A percentile compares a stretch with the other conserved stretches of the same genome.
These are phyloP conservation scores for Russula vinacea DNA, from an alignment of 768 basidiomycete genomes.

Conservation along the genomic window DNA sequence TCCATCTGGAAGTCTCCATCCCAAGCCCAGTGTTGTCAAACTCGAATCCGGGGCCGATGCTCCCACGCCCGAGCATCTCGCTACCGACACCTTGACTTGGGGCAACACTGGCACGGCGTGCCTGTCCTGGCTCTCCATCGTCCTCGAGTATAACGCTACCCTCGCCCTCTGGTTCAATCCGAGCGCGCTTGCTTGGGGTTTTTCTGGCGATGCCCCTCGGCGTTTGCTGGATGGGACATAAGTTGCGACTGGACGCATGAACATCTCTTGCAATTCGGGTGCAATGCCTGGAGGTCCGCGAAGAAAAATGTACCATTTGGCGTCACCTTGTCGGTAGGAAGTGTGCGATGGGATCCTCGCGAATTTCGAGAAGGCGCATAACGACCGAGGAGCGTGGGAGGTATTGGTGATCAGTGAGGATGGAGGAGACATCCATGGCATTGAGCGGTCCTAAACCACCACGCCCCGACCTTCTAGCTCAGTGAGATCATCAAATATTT, in stretches of 20 bases:
- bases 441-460: slow-evolving; percentile 53
- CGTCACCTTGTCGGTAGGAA: slow-evolving; percentile 83
- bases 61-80: slow-evolving; percentile 48
- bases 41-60: slow-evolving; percentile 43
- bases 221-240: slow-evolving; percentile 53
- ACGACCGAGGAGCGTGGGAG: slow-evolving; percentile 82
- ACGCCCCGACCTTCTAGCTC: slow-evolving; percentile 68
- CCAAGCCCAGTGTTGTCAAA: slow-evolving; percentile 55
- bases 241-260: slow-evolving; percentile 66
- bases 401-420: slow-evolving; percentile 77
- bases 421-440: slow-evolving; percentile 57
- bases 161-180: slow-evolving; percentile 46
- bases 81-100: slow-evolving; percentile 54
- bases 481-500: slow-evolving; percentile 86
- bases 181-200: slow-evolving; percentile 57
- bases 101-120: slow-evolving; percentile 64
- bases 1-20: slow-evolving; percentile 75
- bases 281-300: slow-evolving; percentile 83
- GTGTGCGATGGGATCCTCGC: slow-evolving; percentile 77
- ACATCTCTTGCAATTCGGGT: slow-evolving; percentile 78
- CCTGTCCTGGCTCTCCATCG: slow-evolving; percentile 70
- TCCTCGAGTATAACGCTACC: slow-evolving; percentile 32
- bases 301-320: slow-evolving; percentile 73
- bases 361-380: slow-evolving; percentile 82
- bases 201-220: slow-evolving; percentile 54